These are phyloP conservation scores for Eucalyptus erythrocorys DNA, from an alignment of 345 rosid genomes.

Conservation along the genomic window DNA sequence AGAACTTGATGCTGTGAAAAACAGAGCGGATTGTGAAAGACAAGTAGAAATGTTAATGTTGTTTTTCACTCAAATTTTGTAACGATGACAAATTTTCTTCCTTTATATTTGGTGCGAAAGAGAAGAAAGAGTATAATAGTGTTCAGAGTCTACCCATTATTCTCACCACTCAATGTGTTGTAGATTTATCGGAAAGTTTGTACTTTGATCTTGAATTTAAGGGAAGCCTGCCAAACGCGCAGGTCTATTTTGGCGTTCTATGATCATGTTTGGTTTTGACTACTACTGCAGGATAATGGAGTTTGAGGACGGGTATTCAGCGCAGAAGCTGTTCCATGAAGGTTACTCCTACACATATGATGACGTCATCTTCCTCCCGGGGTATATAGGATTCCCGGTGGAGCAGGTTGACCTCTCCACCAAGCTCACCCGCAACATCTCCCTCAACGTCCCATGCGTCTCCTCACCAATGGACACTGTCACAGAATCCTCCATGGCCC, in stretches of 20 bases:
- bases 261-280: background rate
- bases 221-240: background rate
- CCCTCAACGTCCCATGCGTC: constrained; percentile 72
- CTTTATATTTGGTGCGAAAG: background rate
- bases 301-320: constrained; percentile 57
- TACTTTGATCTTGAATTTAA: background rate
- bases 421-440: constrained; percentile 50
- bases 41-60: background rate
- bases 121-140: background rate
- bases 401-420: constrained; percentile 73
- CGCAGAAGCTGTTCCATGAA: constrained; percentile 50
- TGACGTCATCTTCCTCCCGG: constrained; percentile 86
- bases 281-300: background rate
- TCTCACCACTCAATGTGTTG: background rate
- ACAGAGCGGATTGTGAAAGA: background rate
- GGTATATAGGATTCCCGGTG: constrained; percentile 80
- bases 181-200: background rate
- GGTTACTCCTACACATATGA: constrained; percentile 91
- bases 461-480: constrained; percentile 99
- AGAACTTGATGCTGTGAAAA: background rate
- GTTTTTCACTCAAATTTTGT: background rate
- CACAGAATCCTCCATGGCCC: constrained; percentile 81
- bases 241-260: background rate
- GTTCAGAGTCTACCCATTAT: background rate
- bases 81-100: background rate